A percentile compares a stretch with the other conserved stretches of the same genome.
phyloP scores from a whole-genome alignment of 306 rosid genomes.

The Oxytropis ochrocephala region DNA sequence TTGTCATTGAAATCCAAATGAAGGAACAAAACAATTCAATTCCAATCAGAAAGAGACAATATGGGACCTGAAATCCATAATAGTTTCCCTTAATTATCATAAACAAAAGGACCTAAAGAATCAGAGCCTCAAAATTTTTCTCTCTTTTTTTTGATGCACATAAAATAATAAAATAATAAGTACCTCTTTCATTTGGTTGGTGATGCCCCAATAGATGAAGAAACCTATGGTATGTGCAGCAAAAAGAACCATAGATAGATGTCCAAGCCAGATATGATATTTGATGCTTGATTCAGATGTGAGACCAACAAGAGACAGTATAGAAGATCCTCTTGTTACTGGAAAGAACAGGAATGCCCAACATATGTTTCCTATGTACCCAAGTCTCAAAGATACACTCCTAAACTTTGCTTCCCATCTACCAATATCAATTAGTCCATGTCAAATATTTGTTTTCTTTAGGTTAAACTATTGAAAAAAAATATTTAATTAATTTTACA shows the following conservation, averaged over 20 bases:
- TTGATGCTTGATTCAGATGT: constrained; percentile 66
- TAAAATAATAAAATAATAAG: background rate
- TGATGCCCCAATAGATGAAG: constrained; percentile 54
- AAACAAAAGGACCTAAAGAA: background rate
- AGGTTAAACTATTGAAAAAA: background rate
- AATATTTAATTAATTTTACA: background rate
- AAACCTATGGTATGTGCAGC: constrained; percentile 47
- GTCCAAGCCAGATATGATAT: constrained; percentile 72
- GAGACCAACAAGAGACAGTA: constrained; percentile 52
- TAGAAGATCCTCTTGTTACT: constrained; percentile 55
- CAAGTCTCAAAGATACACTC: constrained; percentile 60
- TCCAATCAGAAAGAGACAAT: constrained; percentile 1
- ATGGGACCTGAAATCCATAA: background rate
- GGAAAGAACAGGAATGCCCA: constrained; percentile 86
- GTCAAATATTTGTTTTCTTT: background rate
- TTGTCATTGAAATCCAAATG: background rate
- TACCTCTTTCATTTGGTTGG: constrained; percentile 49
- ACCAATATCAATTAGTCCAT: background rate
- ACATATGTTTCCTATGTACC: constrained; percentile 61
- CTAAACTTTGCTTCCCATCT: constrained; percentile 69
- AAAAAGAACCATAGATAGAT: constrained; percentile 53
- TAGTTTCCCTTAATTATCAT: background rate
- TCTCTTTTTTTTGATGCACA: background rate
- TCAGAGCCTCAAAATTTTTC: background rate
- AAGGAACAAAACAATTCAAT: background rate